Conservation (phyloP, 2,329 filamentous ascomycete species). For the Neophaeococcomyces aloes region DNA sequence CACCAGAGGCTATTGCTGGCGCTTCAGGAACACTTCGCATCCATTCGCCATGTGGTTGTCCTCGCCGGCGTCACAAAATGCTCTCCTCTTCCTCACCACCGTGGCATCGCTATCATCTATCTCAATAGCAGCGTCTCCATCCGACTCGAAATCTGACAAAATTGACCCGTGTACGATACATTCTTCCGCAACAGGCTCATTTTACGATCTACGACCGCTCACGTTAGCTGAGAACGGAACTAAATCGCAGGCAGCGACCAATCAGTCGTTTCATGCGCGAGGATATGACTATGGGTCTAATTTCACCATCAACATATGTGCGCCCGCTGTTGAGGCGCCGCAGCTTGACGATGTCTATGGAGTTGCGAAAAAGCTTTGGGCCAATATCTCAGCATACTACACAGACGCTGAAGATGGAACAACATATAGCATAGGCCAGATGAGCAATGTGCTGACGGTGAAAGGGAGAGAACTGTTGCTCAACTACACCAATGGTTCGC, state of each 20-base stretch:
- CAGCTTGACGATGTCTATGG: constrained; percentile 36
- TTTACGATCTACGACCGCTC: constrained; percentile 53
- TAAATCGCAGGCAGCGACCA: constrained; percentile 34
- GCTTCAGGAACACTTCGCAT: background rate
- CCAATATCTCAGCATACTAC: constrained; percentile 42
- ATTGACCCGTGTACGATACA: constrained; percentile 47
- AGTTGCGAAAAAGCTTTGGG: constrained; percentile 30
- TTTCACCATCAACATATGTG: constrained; percentile 43
- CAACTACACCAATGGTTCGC: constrained; percentile 67
- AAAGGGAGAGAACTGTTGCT: constrained; percentile 55
- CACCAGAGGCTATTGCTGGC: too few species aligned
- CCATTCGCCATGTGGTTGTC: constrained; percentile 1
- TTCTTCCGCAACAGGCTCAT: constrained; percentile 50
- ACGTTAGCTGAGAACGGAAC: constrained; percentile 26
- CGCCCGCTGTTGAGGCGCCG: constrained; percentile 36
- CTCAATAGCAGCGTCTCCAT: background rate
- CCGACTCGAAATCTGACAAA: background rate
- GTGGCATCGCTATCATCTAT: constrained; percentile 1
- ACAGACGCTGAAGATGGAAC: constrained; percentile 20
- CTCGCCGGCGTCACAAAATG: background rate
- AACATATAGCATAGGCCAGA: constrained; percentile 27
- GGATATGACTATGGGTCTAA: constrained; percentile 42
- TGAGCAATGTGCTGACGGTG: constrained; percentile 37
- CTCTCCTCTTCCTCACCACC: constrained; percentile 1
- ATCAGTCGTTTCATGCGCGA: constrained; percentile 38